phyloP scores from a whole-genome alignment of 139 green algal genomes.

The Coelastrella sp. region DNA sequence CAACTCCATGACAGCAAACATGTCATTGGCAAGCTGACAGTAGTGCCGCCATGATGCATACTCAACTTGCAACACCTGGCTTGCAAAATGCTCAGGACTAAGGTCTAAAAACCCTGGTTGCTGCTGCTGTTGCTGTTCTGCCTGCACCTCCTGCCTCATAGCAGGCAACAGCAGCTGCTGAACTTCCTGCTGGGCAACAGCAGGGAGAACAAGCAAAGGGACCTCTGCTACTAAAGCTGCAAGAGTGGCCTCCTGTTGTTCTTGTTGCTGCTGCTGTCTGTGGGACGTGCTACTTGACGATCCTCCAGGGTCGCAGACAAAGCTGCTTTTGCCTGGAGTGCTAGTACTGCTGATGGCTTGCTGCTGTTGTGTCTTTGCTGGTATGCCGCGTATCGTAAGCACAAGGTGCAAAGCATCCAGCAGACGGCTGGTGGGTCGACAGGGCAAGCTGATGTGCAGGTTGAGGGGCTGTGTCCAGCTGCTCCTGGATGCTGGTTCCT shows the following conservation, averaged over 20 bases:
- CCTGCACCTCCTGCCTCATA: conserved; percentile 41
- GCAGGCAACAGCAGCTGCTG: conserved; percentile 50
- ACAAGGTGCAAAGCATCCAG: conserved; percentile 1
- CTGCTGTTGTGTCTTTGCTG: not conserved
- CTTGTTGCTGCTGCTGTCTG: not conserved
- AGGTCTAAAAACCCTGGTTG: not conserved
- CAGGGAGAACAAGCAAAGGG: conserved; percentile 33
- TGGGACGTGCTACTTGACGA: no score
- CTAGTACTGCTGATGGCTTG: not conserved
- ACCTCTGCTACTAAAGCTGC: conserved; percentile 9
- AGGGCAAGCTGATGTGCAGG: not conserved
- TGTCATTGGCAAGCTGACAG: not conserved
- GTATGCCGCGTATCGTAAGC: not conserved
- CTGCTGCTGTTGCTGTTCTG: conserved; percentile 8
- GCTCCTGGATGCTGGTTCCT: not conserved
- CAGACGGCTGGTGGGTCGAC: not conserved
- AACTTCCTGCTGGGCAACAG: conserved; percentile 42
- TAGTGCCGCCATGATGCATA: not conserved
- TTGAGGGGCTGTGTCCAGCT: not conserved
- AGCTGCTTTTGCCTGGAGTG: not conserved
- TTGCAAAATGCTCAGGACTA: not conserved
- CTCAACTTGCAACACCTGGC: not conserved
- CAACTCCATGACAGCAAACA: conserved; percentile 13
- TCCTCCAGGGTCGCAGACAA: not conserved
- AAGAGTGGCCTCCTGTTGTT: not conserved